phyloP scores from a whole-genome alignment of 805 yeast species.

The Cyberlindnera mrakii region DNA sequence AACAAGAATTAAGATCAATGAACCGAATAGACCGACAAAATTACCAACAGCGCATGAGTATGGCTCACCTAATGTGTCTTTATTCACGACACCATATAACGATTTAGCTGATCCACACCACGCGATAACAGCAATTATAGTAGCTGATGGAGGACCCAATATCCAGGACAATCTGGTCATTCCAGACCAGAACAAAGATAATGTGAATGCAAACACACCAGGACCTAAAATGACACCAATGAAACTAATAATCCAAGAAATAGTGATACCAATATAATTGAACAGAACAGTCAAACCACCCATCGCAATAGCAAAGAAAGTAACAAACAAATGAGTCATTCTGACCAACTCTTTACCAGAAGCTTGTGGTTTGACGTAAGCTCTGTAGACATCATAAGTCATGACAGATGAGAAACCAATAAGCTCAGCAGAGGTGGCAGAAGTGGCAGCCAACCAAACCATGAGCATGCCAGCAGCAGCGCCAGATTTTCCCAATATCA shows the following conservation, averaged over 20 bases:
- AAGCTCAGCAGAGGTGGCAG: not conserved
- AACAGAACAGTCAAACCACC: not conserved
- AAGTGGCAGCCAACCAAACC: not conserved
- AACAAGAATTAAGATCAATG: not conserved
- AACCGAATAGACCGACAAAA: not conserved
- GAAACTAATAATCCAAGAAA: not conserved
- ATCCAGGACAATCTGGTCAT: not conserved
- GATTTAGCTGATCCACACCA: not conserved
- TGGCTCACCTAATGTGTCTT: not conserved
- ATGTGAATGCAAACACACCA: not conserved
- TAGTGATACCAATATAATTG: not conserved
- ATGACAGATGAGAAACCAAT: too few relatives aligned
- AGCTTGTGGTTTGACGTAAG: too few relatives aligned
- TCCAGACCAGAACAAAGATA: not conserved
- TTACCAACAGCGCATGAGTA: not conserved
- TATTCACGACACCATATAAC: not conserved
- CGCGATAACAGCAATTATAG: not conserved
- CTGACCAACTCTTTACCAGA: not conserved
- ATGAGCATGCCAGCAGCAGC: not conserved
- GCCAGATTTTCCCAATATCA: not conserved
- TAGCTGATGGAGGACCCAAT: not conserved
- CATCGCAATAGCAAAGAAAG: not conserved
- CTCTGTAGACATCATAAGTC: too few relatives aligned
- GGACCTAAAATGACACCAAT: not conserved
- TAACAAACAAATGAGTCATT: not conserved